Evolutionary conservation across 345 rosid genomes (phyloP).

Genomic region (Syzygium aromaticum): DNA sequence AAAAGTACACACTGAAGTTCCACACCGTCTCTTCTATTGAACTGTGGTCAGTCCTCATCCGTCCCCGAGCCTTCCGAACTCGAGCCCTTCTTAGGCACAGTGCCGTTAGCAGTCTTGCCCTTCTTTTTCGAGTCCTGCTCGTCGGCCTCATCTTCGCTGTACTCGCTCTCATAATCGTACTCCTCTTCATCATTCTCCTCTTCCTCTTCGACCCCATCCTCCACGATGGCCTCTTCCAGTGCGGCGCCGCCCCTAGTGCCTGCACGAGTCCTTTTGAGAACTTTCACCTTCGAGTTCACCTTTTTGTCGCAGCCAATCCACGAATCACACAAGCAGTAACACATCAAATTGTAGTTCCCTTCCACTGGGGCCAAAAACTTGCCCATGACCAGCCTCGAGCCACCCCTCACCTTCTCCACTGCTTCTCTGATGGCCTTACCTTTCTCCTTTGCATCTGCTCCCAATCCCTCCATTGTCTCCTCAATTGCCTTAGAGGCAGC

Average conservation of each 20-base stretch:
- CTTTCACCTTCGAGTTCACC: constrained; percentile 61
- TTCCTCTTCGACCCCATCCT: constrained; percentile 91
- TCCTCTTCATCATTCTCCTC: constrained; percentile 90
- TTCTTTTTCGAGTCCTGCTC: constrained; percentile 59
- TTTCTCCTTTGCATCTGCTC: constrained; percentile 72
- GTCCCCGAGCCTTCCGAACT: constrained; percentile 66
- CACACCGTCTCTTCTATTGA: background rate
- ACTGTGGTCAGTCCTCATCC: constrained; percentile 37
- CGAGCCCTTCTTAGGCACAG: constrained; percentile 30
- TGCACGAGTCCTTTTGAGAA: constrained; percentile 78
- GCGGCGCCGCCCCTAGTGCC: constrained; percentile 58
- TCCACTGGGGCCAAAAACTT: constrained; percentile 80
- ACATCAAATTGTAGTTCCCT: constrained; percentile 80
- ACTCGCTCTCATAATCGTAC: constrained; percentile 84
- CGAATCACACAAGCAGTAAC: constrained; percentile 84
- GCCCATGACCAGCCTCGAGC: constrained; percentile 87
- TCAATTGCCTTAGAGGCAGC: constrained; percentile 87
- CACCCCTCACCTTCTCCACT: constrained; percentile 67
- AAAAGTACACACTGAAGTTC: background rate
- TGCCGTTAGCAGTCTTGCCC: constrained; percentile 45
- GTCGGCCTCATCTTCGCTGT: constrained; percentile 86
- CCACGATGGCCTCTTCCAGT: constrained; percentile 61
- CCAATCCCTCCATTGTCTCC: constrained; percentile 90
- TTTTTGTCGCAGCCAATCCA: constrained; percentile 93
- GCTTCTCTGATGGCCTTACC: constrained; percentile 56